Evolutionary conservation across 768 basidiomycete genomes (phyloP), one percentile per base, ranked within the genome.

Genomic region (Gloeopeniophorella convolvens): DNA sequence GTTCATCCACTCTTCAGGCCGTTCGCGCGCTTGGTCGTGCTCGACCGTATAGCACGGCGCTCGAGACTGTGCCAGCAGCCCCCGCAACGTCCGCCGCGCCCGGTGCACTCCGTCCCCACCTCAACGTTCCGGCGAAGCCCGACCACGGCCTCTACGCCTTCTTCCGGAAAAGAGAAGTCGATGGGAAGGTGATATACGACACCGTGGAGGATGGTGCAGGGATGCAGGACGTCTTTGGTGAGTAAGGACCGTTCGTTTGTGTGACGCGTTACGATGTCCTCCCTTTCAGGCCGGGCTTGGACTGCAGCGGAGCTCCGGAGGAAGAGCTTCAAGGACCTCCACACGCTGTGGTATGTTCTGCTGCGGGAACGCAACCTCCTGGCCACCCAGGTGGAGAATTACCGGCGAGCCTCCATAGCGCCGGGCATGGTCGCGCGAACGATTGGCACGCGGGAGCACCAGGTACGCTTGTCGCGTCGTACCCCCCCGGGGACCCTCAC

Each of bases 321-420:
- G 45, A 97, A 97, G 68, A 88, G 82, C 56, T 98, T 98, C 72
- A 78, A 80, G 52, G 94, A 98, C 63, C 70, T 99, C 55, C 96
- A 99, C 66, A 87, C 83, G 8, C 74, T 99, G 31, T 99, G 96
- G 95, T 97, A 95, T 65, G 75, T 97, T 41, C 70, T 91, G 21
- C 61, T 92, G 39, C 75, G 90, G 56, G 96, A 99, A 66, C 78
- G 88, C 3, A 99, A 98, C 68, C 71, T 95, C 23, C 73, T 97
- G 49, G 85, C 88, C 9, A 90, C 93, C 8, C 94, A 98, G 66
- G 75, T 71, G 54, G 87, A 87, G 57, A 91, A 93, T 62, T 72
- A 76, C 34, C 73, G 85, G 55, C 71, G 90, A 58, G 62, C 42
- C 3, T 85, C 57, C 80, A 79, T 12, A 51, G 20, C 45, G 15